Evolutionary conservation across 805 yeast species (phyloP).

Genomic region (Candida alai): DNA sequence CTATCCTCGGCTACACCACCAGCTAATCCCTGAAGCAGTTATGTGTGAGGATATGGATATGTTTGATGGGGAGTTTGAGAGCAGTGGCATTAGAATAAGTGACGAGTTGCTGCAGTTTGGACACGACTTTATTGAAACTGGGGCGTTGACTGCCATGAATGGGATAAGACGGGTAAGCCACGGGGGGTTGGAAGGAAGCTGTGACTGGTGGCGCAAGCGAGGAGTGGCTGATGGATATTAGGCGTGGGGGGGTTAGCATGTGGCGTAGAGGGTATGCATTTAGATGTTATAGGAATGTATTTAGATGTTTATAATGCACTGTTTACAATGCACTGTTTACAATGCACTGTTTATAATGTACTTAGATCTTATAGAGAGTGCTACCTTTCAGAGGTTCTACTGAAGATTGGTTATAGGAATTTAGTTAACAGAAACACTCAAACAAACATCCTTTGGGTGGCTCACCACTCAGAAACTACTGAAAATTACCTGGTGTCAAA

Average conservation of each 20-base stretch:
- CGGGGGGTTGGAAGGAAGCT: conserved; percentile 62
- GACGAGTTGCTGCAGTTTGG: conserved; percentile 39
- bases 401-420: no score
- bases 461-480: no score
- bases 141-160: conserved; percentile 40
- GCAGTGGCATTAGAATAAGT: conserved; percentile 22
- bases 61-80: conserved; percentile 31
- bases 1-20: conserved; percentile 86
- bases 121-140: conserved; percentile 31
- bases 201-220: conserved; percentile 87
- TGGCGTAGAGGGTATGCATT: no score
- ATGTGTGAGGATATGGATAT: conserved; percentile 55
- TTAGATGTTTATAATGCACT: no score
- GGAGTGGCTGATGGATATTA: conserved; percentile 70
- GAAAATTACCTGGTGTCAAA: no score
- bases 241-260: not conserved
- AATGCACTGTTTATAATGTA: no score
- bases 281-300: no score
- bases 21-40: conserved; percentile 68
- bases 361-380: no score
- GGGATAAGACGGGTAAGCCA: conserved; percentile 46
- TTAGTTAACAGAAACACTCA: no score
- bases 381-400: no score
- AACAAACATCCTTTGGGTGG: no score
- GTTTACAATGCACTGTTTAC: no score